These are phyloP conservation scores for Flaveria bidentis DNA, from an alignment of 129 eudicot genomes.

Conservation along the genomic window DNA sequence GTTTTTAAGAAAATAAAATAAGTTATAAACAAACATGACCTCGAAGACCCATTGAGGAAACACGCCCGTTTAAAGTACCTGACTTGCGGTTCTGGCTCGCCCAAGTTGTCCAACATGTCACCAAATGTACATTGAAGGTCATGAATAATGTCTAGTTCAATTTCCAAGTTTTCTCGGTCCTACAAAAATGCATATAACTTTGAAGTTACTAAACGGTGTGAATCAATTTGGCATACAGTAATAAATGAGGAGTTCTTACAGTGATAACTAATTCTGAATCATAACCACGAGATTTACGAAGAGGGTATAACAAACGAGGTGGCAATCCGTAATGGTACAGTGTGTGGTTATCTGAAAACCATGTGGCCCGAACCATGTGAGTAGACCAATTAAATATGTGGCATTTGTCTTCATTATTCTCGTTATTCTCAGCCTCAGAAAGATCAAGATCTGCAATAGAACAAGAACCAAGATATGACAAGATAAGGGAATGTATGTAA, in stretches of 20 bases:
- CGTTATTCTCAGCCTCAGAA: slow-evolving; percentile 38
- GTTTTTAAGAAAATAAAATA: background rate
- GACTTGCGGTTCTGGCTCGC: slow-evolving; percentile 41
- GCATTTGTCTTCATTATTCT: slow-evolving; percentile 24
- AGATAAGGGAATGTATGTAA: background rate
- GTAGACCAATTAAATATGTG: slow-evolving; percentile 51
- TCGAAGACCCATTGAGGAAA: background rate
- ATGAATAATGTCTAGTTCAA: slow-evolving; percentile 58
- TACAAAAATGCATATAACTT: slow-evolving; percentile 28
- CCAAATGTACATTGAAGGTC: slow-evolving; percentile 60
- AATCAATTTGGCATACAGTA: background rate
- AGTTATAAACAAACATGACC: background rate
- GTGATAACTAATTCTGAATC: slow-evolving; percentile 29
- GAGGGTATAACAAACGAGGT: slow-evolving; percentile 55
- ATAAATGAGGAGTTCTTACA: slow-evolving; percentile 40
- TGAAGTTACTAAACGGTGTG: background rate
- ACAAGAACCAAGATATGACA: slow-evolving; percentile 12
- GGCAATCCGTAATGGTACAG: slow-evolving; percentile 83
- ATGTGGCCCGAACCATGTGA: slow-evolving; percentile 91
- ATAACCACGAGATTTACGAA: slow-evolving; percentile 50
- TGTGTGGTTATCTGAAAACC: slow-evolving; percentile 69
- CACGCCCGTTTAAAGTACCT: slow-evolving; percentile 43
- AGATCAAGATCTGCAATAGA: slow-evolving; percentile 58
- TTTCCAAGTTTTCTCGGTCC: slow-evolving; percentile 61
- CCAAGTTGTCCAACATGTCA: slow-evolving; percentile 60